Conservation (phyloP, 2,329 filamentous ascomycete species). For the Fusarium sp. region DNA sequence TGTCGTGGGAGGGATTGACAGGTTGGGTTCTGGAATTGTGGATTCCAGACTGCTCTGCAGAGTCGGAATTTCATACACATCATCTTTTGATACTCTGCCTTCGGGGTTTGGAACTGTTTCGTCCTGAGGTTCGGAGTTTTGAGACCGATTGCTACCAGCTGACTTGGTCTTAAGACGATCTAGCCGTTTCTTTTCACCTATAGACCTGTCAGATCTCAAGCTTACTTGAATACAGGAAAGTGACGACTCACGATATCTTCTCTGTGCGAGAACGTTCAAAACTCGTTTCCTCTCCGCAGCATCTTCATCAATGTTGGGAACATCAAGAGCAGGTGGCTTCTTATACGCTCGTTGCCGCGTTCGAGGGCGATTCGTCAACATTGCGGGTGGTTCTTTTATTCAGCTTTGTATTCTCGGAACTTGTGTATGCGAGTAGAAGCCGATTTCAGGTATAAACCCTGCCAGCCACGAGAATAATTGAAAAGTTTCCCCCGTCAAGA, state of each 20-base stretch:
- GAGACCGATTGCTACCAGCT: not conserved
- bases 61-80: not conserved
- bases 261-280: slow-evolving; percentile 62
- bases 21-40: not conserved
- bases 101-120: not conserved
- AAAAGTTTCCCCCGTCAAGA: not conserved
- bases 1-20: not conserved
- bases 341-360: slow-evolving; percentile 53
- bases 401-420: not conserved
- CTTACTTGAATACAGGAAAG: no score
- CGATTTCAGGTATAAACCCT: not conserved
- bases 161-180: slow-evolving; percentile 39
- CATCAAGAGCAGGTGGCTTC: slow-evolving; percentile 49
- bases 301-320: slow-evolving; percentile 60
- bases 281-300: slow-evolving; percentile 62
- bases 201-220: not conserved
- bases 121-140: not conserved
- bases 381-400: slow-evolving; percentile 11
- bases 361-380: slow-evolving; percentile 36
- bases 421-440: not conserved
- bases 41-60: not conserved
- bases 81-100: slow-evolving; percentile 6
- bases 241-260: slow-evolving; percentile 56
- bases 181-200: slow-evolving; percentile 47
- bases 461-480: not conserved